Evolutionary conservation across 768 basidiomycete genomes (phyloP), one percentile per base, ranked within the genome.

Genomic region (Hericium rajendrae): DNA sequence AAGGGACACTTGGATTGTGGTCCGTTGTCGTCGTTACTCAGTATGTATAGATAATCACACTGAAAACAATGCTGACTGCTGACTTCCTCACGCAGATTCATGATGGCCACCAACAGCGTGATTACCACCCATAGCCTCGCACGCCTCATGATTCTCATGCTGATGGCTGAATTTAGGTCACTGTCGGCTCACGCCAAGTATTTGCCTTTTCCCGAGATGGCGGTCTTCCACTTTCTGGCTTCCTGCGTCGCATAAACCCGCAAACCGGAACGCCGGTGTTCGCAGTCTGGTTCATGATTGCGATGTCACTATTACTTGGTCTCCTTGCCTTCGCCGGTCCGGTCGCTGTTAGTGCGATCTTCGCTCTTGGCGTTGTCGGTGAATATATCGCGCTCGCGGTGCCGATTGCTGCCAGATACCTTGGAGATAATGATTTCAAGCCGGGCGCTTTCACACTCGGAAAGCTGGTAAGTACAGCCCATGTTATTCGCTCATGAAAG

Each of bases 131-230:
- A 55, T 54, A 50, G 50, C 11, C 38, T 15, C 53, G 26, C 61
- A 32, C 20, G 20, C 48, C 4, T 38, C 20, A 9, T 9, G n/a
- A n/a, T 46, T 1, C 43, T 32, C 5, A 32, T 32, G 9, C 0
- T 15, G n/a, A n/a, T 2, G 6, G 4, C 43, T 4, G 3, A 2
- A 6, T 20, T 68, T 64, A 70, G 69, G 70, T 77, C 38, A 67
- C 73, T 10, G 75, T 74, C 5, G 69, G 72, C 6, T 79, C 77
- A 0, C 78, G 86, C 5, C 86, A 89, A 67, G 80, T 78, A 0
- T 88, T 86, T 62, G 85, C 85, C 1, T 86, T 88, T 67, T 78
- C 83, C 24, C 77, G 86, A 1, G 86, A 89, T 64, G 78, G 77
- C n/a, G 84, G 80, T 0, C 76, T 88, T 3, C 86, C 85, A 0